Conservation (phyloP, 768 basidiomycete species). For the Pilatotrama ljubarskyi region DNA sequence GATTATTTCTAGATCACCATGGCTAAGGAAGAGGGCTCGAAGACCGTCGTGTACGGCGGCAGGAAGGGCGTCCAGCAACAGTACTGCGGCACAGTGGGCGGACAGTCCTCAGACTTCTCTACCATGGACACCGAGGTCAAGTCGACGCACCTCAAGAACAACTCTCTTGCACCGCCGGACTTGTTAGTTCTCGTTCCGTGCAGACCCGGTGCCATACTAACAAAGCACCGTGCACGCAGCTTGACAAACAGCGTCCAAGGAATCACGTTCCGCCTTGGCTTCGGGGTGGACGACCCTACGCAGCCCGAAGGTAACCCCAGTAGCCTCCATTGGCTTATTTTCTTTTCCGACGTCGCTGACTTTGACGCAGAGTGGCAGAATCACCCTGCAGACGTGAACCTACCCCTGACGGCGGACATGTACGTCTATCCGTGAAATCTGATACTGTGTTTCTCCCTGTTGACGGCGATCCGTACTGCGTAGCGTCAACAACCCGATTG, state of each 20-base stretch:
- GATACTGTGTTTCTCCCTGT: neutral
- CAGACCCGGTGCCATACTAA: neutral
- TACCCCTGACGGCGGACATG: slow-evolving; percentile 51
- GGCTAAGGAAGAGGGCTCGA: slow-evolving; percentile 57
- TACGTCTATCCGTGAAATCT: slow-evolving; percentile 36
- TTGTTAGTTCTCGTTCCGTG: slow-evolving; percentile 41
- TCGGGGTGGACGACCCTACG: slow-evolving; percentile 50
- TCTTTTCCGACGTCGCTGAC: slow-evolving; percentile 3
- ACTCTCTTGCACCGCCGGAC: slow-evolving; percentile 57
- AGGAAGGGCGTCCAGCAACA: slow-evolving; percentile 47
- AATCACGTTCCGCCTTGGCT: slow-evolving; percentile 64
- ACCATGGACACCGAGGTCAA: slow-evolving; percentile 63
- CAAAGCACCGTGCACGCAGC: slow-evolving; percentile 30
- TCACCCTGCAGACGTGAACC: slow-evolving; percentile 52
- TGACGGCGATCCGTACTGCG: neutral
- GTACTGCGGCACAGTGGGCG: slow-evolving; percentile 65
- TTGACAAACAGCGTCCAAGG: slow-evolving; percentile 58
- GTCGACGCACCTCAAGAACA: slow-evolving; percentile 55
- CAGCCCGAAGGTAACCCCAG: slow-evolving; percentile 53
- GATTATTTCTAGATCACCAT: slow-evolving; percentile 49
- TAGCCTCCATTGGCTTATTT: neutral
- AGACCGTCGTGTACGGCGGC: slow-evolving; percentile 59
- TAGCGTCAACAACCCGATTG: slow-evolving; percentile 57
- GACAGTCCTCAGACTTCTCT: slow-evolving; percentile 57
- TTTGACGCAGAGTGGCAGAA: slow-evolving; percentile 55